Conservation (phyloP, 345 rosid species). For the Trapa incisa region DNA sequence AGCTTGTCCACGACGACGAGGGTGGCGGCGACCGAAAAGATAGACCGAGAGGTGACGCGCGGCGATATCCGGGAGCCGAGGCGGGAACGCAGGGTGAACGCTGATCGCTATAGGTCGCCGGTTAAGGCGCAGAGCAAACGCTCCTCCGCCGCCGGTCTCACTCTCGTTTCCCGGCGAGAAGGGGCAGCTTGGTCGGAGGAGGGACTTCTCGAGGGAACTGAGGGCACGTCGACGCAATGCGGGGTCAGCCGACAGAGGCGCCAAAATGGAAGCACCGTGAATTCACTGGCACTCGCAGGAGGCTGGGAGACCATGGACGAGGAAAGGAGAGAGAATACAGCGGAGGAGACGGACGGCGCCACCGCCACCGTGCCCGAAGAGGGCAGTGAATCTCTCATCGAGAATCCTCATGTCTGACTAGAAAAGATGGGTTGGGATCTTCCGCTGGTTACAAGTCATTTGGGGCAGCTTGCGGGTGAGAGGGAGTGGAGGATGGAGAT, state of each 20-base stretch:
- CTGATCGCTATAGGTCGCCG: constrained; percentile 9
- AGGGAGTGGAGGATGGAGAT: constrained; percentile 18
- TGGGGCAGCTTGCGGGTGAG: no score
- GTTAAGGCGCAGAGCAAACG: constrained; percentile 19
- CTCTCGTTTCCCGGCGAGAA: constrained; percentile 9
- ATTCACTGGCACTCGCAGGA: neutral
- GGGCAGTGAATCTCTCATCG: constrained; percentile 30
- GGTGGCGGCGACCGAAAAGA: no score
- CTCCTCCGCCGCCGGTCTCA: constrained; percentile 3
- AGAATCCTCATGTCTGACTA: constrained; percentile 54
- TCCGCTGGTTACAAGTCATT: no score
- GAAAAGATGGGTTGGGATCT: constrained; percentile 12
- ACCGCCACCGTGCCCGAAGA: constrained; percentile 11
- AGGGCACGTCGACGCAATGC: constrained; percentile 3
- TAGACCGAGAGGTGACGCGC: constrained; percentile 11
- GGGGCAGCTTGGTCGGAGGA: constrained; percentile 14
- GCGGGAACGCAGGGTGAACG: constrained; percentile 19
- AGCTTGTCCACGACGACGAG: constrained; percentile 21
- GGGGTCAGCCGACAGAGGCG: neutral
- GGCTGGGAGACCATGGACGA: neutral
- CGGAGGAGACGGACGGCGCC: constrained; percentile 9
- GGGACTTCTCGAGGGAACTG: constrained; percentile 13
- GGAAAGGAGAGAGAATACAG: constrained; percentile 7
- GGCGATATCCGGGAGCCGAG: constrained; percentile 2
- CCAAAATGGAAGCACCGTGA: constrained; percentile 14